Conservation (phyloP, 345 rosid species). For the Limnanthes douglasii region DNA sequence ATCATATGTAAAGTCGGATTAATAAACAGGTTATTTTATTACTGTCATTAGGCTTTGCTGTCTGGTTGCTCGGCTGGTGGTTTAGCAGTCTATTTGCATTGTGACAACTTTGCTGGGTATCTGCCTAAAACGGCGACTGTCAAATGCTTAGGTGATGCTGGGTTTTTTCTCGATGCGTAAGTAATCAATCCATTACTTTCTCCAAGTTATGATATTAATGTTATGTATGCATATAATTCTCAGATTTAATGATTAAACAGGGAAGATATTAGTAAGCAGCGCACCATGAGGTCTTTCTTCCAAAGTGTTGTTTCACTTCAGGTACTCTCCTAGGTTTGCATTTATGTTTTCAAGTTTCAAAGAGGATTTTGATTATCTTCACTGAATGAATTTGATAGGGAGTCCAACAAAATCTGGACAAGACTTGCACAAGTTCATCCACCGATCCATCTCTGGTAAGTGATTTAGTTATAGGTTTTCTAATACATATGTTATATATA, state of each 20-base stretch:
- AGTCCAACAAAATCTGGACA: slow-evolving; percentile 38
- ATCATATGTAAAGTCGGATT: too few relatives aligned
- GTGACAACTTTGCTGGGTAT: slow-evolving; percentile 46
- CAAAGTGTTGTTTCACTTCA: slow-evolving; percentile 41
- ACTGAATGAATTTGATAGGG: slow-evolving; percentile 41
- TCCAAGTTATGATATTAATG: too few relatives aligned
- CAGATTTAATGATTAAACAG: slow-evolving; percentile 27
- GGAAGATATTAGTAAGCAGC: slow-evolving; percentile 42
- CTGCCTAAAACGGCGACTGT: slow-evolving; percentile 50
- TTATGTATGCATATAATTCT: too few relatives aligned
- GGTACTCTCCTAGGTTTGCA: too few relatives aligned
- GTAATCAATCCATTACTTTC: too few relatives aligned
- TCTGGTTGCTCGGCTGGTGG: slow-evolving; percentile 99
- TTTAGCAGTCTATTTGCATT: slow-evolving; percentile 59
- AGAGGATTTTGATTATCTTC: too few relatives aligned
- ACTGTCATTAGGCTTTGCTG: slow-evolving; percentile 54
- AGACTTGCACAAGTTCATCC: slow-evolving; percentile 33
- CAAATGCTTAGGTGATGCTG: slow-evolving; percentile 96
- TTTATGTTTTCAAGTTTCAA: too few relatives aligned
- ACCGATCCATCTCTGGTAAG: slow-evolving; percentile 54
- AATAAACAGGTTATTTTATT: too few relatives aligned
- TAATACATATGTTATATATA: too few relatives aligned
- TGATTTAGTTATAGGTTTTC: too few relatives aligned
- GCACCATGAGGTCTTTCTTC: slow-evolving; percentile 54
- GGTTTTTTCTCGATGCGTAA: slow-evolving; percentile 79